Conservation (phyloP, 2,329 filamentous ascomycete species). For the Trichophaea hybrida region DNA sequence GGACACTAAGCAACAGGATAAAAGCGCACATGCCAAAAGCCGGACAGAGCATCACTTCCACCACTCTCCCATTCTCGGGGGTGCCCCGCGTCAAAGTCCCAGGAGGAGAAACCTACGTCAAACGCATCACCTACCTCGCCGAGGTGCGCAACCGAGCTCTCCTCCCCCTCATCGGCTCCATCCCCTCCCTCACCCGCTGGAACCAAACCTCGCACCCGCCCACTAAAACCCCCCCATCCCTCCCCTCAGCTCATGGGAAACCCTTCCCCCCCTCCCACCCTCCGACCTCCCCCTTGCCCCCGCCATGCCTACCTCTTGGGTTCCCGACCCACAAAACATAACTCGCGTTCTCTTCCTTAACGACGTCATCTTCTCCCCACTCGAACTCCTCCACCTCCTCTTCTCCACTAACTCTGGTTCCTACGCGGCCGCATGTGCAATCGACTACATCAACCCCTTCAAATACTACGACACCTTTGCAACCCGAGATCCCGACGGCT, state of each 20-base stretch:
- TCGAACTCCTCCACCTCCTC: slow-evolving; percentile 43
- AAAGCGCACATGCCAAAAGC: slow-evolving; percentile 33
- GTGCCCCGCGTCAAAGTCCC: slow-evolving; percentile 48
- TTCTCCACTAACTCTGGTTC: slow-evolving; percentile 45
- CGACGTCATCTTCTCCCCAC: slow-evolving; percentile 44
- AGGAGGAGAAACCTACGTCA: slow-evolving; percentile 44
- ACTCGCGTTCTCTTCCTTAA: slow-evolving; percentile 51
- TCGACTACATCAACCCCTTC: slow-evolving; percentile 55
- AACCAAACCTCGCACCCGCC: slow-evolving; percentile 3
- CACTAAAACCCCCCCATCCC: neutral
- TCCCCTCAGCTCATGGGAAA: neutral
- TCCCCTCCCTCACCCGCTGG: slow-evolving; percentile 12
- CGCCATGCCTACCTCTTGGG: slow-evolving; percentile 33
- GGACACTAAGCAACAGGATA: slow-evolving; percentile 37
- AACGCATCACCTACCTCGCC: slow-evolving; percentile 59
- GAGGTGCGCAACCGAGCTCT: slow-evolving; percentile 58
- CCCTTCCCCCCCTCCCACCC: neutral
- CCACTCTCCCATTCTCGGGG: slow-evolving; percentile 38
- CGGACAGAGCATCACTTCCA: slow-evolving; percentile 40
- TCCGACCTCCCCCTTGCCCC: slow-evolving; percentile 28
- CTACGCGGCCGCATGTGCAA: slow-evolving; percentile 55
- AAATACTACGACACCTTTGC: slow-evolving; percentile 55
- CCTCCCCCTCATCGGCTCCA: slow-evolving; percentile 38
- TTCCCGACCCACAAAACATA: slow-evolving; percentile 33
- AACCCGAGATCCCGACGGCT: slow-evolving; percentile 50